Conservation (phyloP, 1,139 yeast genomes). For the Citeromyces siamensis region DNA sequence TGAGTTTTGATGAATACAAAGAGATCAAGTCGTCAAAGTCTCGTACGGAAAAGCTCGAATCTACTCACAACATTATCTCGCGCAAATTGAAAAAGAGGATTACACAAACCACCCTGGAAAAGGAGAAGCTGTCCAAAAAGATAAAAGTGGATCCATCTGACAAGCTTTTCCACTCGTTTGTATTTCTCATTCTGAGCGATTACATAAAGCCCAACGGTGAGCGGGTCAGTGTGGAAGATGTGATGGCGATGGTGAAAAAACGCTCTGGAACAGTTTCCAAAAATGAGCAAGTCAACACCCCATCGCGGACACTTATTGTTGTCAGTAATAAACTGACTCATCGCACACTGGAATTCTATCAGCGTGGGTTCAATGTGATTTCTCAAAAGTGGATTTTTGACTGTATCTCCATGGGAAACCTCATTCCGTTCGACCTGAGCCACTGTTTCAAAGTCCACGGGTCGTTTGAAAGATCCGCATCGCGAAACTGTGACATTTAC, state of each 20-base stretch:
- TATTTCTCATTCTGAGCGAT: conserved; percentile 21
- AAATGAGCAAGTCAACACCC: conserved; percentile 12
- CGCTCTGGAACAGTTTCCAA: conserved; percentile 37
- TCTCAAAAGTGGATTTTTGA: conserved; percentile 65
- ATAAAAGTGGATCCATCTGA: conserved; percentile 10
- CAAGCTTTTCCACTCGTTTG: conserved; percentile 20
- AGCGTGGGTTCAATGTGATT: conserved; percentile 44
- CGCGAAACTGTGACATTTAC: conserved; percentile 27
- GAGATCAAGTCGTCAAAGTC: conserved; percentile 18
- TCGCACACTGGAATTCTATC: conserved; percentile 28
- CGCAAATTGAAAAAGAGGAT: conserved; percentile 7
- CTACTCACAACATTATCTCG: conserved; percentile 6
- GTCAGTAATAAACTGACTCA: conserved; percentile 39
- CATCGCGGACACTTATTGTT: conserved; percentile 15
- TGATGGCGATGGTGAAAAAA: conserved; percentile 26
- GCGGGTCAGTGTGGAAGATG: conserved; percentile 21
- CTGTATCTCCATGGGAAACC: conserved; percentile 30
- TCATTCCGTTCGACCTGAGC: conserved; percentile 48
- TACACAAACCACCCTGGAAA: conserved; percentile 10
- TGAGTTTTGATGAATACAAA: conserved; percentile 44
- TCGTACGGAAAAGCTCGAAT: conserved; percentile 7
- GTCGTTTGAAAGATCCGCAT: conserved; percentile 13
- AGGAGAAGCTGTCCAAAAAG: conserved; percentile 9
- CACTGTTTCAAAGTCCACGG: conserved; percentile 32
- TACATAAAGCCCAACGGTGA: conserved; percentile 15